Base-by-base conservation (phyloP, 2,329 filamentous ascomycete genomes). In the Cordyceps cateniannulata region DNA sequence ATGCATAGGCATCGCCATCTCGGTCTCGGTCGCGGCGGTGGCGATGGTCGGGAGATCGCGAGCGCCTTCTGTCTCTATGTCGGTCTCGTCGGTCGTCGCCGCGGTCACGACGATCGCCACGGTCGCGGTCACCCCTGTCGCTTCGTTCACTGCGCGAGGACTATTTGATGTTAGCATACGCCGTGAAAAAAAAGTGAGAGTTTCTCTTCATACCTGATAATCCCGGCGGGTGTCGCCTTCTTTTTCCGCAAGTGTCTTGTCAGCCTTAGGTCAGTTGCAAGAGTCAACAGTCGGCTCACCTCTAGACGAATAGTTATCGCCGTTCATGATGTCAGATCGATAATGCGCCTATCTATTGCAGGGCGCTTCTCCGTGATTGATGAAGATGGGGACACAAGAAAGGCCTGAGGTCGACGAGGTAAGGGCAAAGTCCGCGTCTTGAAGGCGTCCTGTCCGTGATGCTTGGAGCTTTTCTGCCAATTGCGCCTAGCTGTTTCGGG, bases 1-100 rank as follows among this genome's bases (percentile, higher is more conserved):
- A 92, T 22, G 93, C 96, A 77, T 98, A 98, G 61, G 90, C 87
- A 75, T 97, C 92, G 73, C 93, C 90, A 75, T 97, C 92, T 73
- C 93, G 90, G 62, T 85, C 83, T 73, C 83, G 85, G 56, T 95
- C 89, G 67, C 90, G 86, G 62, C 87, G 83, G 66, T 85, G 79
- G 62, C 76, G 82, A 70, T 90, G 86, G 68, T 89, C 87, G 62
- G 93, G 93, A 20, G 93, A 98, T 71, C 93, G 87, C 63, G 93
- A 96, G 65, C 93, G 89, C 76, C 92, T 85, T 66, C 83, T 74
- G 65, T 76, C 72, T 66, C 76, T 71, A 51, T 77, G 75, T 62
- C 77, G 71, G 59, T 73, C 66, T 60, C 70, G 50, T 66, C 63
- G 54, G 68, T 52, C 71, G 63, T 71, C 69, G 56, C 76, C 75